A percentile compares a stretch with the other conserved stretches of the same genome.
Conservation (phyloP, 2,329 filamentous ascomycete genomes). For the Alternaria panax region DNA sequence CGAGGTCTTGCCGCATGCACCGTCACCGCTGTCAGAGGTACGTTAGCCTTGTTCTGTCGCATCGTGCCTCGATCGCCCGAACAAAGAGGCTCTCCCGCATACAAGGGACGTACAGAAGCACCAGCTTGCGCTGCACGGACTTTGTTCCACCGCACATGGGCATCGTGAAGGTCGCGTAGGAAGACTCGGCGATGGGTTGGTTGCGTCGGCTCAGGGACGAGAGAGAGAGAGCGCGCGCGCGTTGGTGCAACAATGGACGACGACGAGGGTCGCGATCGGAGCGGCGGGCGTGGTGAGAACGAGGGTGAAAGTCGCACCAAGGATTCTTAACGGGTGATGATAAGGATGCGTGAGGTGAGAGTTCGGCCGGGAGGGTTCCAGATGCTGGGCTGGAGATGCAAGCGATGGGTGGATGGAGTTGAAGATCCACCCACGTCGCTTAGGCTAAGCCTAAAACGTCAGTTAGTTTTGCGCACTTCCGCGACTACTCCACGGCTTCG, state of each 20-base stretch:
- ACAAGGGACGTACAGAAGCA: slow-evolving; percentile 74
- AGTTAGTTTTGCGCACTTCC: slow-evolving; percentile 15
- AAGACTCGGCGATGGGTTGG: slow-evolving; percentile 31
- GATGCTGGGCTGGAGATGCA: slow-evolving; percentile 22
- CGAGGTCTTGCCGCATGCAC: slow-evolving; percentile 96
- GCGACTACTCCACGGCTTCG: slow-evolving; percentile 24
- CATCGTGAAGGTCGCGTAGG: slow-evolving; percentile 44
- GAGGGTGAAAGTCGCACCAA: slow-evolving; percentile 14
- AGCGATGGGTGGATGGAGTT: slow-evolving; percentile 14
- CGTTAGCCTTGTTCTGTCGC: slow-evolving; percentile 37
- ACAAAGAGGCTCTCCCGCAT: slow-evolving; percentile 21
- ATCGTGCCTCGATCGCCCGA: slow-evolving; percentile 10
- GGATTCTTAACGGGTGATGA: slow-evolving; percentile 19
- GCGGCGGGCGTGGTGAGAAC: slow-evolving; percentile 13
- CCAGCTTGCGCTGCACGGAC: slow-evolving; percentile 94
- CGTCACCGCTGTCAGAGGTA: slow-evolving; percentile 74
- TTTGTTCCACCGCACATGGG: slow-evolving; percentile 63
- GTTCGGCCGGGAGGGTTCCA: slow-evolving; percentile 13
- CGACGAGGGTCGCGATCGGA: slow-evolving; percentile 15
- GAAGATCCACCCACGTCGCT: slow-evolving; percentile 16
- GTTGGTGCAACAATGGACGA: slow-evolving; percentile 30
- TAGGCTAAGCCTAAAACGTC: slow-evolving; percentile 19
- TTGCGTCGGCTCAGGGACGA: slow-evolving; percentile 32
- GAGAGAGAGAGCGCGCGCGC: slow-evolving; percentile 27
- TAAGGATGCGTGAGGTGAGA: slow-evolving; percentile 20